Percentiles rank a stretch among this genome's conserved stretches.
These are phyloP conservation scores for Rhizomucor pusillus DNA, from an alignment of 371 early-diverging fungal genomes.

Conservation along the genomic window DNA sequence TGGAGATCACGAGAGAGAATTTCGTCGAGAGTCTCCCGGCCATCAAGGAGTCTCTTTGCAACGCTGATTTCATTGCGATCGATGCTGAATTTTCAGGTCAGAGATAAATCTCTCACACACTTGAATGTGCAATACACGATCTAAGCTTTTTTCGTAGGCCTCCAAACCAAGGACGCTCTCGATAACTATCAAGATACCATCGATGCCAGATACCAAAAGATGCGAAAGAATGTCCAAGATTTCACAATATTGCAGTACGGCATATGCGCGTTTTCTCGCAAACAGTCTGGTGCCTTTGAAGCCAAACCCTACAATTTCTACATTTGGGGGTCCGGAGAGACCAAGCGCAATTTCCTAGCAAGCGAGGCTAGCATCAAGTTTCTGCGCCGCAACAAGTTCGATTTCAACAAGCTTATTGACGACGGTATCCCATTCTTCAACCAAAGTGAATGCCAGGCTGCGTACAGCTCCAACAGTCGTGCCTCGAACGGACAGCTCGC, in stretches of 20 bases:
- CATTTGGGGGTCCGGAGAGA: constrained; percentile 70
- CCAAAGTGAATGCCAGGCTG: constrained; percentile 19
- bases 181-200: constrained; percentile 37
- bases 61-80: constrained; percentile 75
- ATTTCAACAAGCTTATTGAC: constrained; percentile 70
- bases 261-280: constrained; percentile 68
- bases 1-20: constrained; percentile 72
- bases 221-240: constrained; percentile 45
- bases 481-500: background rate
- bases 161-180: constrained; percentile 15
- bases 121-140: background rate
- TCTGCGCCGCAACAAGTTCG: constrained; percentile 60
- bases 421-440: constrained; percentile 47
- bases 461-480: background rate
- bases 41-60: constrained; percentile 60
- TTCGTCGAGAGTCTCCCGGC: constrained; percentile 56
- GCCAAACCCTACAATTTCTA: constrained; percentile 86
- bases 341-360: constrained; percentile 56
- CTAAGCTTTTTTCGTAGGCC: constrained; percentile 16
- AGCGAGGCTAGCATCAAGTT: constrained; percentile 62
- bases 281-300: constrained; percentile 48
- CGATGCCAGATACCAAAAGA: constrained; percentile 61
- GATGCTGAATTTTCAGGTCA: constrained; percentile 87
- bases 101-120: background rate
- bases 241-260: constrained; percentile 79